These are phyloP conservation scores for Abrus precatorius DNA, from an alignment of 306 rosid genomes.

Conservation along the genomic window DNA sequence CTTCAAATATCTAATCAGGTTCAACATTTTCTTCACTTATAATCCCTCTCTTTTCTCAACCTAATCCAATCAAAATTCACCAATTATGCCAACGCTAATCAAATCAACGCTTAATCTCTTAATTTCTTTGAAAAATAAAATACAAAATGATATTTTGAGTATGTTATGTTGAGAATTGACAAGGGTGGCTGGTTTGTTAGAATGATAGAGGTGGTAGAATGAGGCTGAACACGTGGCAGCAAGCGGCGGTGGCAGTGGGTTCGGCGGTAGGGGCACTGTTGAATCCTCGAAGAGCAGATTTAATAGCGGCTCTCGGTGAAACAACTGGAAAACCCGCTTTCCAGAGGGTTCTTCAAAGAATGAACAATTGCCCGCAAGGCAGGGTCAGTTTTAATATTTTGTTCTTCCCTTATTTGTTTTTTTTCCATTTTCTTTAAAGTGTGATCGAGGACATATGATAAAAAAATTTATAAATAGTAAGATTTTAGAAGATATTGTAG, in stretches of 20 bases:
- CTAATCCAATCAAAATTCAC: not conserved
- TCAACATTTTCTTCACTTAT: not conserved
- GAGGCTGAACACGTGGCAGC: conserved; percentile 82
- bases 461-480: too few species aligned
- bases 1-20: not conserved
- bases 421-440: too few species aligned
- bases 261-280: conserved; percentile 88
- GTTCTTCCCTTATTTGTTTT: not conserved
- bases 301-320: conserved; percentile 92
- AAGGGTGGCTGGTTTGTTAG: conserved; percentile 5
- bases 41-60: not conserved
- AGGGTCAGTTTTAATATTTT: conserved; percentile 53
- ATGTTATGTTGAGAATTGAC: not conserved
- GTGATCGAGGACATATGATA: too few species aligned
- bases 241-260: conserved; percentile 81
- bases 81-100: too few species aligned
- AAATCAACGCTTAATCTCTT: not conserved
- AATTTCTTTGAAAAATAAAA: not conserved
- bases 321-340: conserved; percentile 91
- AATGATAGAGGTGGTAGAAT: conserved; percentile 66
- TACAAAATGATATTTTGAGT: too few species aligned
- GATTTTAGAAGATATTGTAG: too few species aligned
- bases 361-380: conserved; percentile 77
- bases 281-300: conserved; percentile 88
- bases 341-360: conserved; percentile 77